Base-by-base conservation (phyloP, 805 yeast genomes). In the Cyberlindnera mycetangii region DNA sequence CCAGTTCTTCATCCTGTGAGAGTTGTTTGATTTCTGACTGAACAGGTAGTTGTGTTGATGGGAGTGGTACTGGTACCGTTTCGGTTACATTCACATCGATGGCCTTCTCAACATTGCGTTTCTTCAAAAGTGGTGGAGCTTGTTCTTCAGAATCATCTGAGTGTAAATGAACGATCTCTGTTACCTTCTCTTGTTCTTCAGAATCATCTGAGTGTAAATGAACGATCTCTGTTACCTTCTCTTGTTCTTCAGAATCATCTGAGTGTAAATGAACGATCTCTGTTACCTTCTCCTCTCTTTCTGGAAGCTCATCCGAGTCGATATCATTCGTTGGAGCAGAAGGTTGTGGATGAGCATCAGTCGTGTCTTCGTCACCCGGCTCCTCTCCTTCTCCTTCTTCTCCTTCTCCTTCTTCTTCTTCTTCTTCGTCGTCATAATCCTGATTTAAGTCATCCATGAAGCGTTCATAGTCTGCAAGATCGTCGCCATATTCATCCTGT, bases 321-420 rank as follows among this genome's bases (percentile, higher is more conserved):
- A n/a, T 6, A 12, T 22, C 37, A 16, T n/a, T 6, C 7, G 14
- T 28, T 28, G 7, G 14, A 12, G 14, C 7, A 12, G 14, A 10
- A 6, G 7, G 16, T 7, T 8, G 7, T 8, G 32, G 16, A 12
- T 28, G 9, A 7, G 9, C 16, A 7, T n/a, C 32, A 12, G 32
- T 12, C 16, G 14, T 24, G 12, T n/a, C 42, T 37, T 17, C 42
- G 47, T 10, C 14, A 70, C 25, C 10, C 10, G 25, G 25, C 25
- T 22, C 10, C 10, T 10, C 76, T 51, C 64, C 71, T 8, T 63
- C 69, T n/a, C 60, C 42, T n/a, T 39, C 46, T 21, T 37, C 52
- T 8, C 8, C 16, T 4, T 19, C 37, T 32, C 19, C 22, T 5
- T 30, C 32, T 20, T 30, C 50, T 5, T 49, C 47, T 5, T 47